phyloP scores from a whole-genome alignment of 257 asterid genomes.

The Thymus mandschuricus region DNA sequence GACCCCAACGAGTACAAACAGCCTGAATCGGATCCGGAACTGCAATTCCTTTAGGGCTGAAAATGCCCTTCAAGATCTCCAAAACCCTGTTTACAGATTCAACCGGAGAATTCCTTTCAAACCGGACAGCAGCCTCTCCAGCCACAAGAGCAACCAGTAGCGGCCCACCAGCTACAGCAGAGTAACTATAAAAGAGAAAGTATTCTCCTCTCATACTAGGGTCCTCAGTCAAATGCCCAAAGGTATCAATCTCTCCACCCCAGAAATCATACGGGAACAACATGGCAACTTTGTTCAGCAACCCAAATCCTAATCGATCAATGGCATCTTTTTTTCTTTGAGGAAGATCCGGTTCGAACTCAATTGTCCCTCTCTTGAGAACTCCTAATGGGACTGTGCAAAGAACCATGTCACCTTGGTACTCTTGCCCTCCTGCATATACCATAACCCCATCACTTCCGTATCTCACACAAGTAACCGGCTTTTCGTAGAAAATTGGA shows the following conservation, averaged over 20 bases:
- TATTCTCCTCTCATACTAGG: constrained; percentile 92
- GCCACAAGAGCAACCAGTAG: constrained; percentile 96
- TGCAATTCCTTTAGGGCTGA: constrained; percentile 94
- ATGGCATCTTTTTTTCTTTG: constrained; percentile 83
- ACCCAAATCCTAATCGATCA: constrained; percentile 86
- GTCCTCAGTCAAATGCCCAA: constrained; percentile 92
- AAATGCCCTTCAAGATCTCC: constrained; percentile 87
- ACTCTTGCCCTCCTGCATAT: constrained; percentile 78
- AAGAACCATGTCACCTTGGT: constrained; percentile 82
- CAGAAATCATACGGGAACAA: constrained; percentile 96
- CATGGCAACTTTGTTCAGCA: constrained; percentile 90
- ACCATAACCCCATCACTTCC: constrained; percentile 85
- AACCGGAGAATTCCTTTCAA: constrained; percentile 79
- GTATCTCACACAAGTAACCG: constrained; percentile 69
- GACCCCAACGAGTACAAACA: constrained; percentile 98
- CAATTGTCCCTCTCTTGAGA: constrained; percentile 72
- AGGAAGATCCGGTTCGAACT: constrained; percentile 90
- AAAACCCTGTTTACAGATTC: constrained; percentile 77
- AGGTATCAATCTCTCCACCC: constrained; percentile 99
- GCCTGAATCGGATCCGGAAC: constrained; percentile 96
- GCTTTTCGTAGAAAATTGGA: constrained; percentile 70
- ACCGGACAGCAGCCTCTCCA: constrained; percentile 92
- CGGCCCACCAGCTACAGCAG: constrained; percentile 96
- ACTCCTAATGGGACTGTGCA: constrained; percentile 92
- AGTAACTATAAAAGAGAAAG: constrained; percentile 86